Conservation (phyloP, 441 rosid species). For the Euphorbia schlechtendalii region DNA sequence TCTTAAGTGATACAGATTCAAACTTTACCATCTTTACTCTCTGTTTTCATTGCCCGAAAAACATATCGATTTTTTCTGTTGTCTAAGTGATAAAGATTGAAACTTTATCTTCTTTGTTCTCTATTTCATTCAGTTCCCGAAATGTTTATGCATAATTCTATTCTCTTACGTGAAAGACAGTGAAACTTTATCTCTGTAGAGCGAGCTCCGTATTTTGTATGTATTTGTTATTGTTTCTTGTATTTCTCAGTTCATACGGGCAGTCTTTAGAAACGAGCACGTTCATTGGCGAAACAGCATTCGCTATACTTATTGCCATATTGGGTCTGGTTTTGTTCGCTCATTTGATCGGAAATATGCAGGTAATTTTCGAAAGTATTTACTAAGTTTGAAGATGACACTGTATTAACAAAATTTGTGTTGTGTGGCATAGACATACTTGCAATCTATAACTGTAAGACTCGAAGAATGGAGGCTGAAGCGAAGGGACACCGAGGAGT, state of each 20-base stretch:
- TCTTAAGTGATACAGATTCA: no score
- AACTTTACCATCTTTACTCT: no score
- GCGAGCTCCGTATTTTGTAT: slow-evolving; percentile 4
- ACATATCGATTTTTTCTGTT: no score
- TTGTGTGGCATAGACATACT: slow-evolving; percentile 46
- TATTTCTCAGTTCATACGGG: slow-evolving; percentile 62
- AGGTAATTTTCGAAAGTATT: slow-evolving; percentile 35
- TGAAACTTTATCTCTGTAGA: not conserved
- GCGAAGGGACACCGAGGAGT: slow-evolving; percentile 88
- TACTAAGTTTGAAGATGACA: not conserved
- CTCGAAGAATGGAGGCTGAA: slow-evolving; percentile 95
- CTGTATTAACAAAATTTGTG: no score
- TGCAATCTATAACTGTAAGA: slow-evolving; percentile 92
- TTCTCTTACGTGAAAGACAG: no score
- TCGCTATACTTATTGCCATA: slow-evolving; percentile 74
- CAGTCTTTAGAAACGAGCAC: slow-evolving; percentile 59
- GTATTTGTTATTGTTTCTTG: slow-evolving; percentile 2
- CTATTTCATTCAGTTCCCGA: not conserved
- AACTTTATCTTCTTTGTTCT: no score
- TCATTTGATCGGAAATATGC: slow-evolving; percentile 91
- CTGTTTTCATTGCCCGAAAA: no score
- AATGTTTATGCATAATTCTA: not conserved
- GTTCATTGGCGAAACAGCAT: slow-evolving; percentile 71
- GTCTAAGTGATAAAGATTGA: no score
- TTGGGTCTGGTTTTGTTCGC: slow-evolving; percentile 85